Conservation (phyloP, 2,329 filamentous ascomycete genomes). For the Fusarium pseudocircinatum region DNA sequence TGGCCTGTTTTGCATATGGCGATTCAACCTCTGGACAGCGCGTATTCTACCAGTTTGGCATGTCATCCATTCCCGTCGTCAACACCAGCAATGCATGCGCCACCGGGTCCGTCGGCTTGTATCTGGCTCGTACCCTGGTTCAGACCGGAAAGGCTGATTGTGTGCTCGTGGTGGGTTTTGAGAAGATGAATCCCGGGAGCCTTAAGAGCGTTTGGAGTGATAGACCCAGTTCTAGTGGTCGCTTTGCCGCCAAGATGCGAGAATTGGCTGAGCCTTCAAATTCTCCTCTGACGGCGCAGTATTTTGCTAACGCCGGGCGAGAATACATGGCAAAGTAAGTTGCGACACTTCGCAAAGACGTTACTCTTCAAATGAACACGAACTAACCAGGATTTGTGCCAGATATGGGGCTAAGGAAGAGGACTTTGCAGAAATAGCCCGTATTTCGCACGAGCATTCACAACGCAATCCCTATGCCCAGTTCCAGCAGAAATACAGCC, state of each 20-base stretch:
- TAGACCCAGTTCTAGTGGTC: neutral
- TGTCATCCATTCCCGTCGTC: neutral
- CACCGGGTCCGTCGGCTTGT: neutral
- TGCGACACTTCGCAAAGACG: rapidly evolving
- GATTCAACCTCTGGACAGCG: neutral
- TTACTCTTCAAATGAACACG: too few species aligned
- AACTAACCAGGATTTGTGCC: too few species aligned
- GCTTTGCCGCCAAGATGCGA: neutral
- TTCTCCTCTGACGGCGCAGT: neutral
- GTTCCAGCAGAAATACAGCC: neutral
- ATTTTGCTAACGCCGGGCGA: neutral
- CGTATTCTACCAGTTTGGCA: neutral
- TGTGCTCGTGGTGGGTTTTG: neutral
- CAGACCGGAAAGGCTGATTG: neutral
- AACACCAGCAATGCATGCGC: neutral
- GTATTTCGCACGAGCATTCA: neutral
- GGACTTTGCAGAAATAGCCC: neutral
- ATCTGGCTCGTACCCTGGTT: neutral
- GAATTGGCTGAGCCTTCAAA: neutral
- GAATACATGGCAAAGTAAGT: neutral
- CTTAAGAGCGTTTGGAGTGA: neutral
- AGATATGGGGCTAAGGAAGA: neutral
- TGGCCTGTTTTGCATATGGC: neutral
- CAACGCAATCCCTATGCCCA: neutral
- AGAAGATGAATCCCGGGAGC: neutral